Percentiles rank a stretch among this genome's conserved stretches.
Evolutionary conservation across 1,284 basidiomycete species (phyloP).

Genomic region (Mycosarcoma mackinlayi): DNA sequence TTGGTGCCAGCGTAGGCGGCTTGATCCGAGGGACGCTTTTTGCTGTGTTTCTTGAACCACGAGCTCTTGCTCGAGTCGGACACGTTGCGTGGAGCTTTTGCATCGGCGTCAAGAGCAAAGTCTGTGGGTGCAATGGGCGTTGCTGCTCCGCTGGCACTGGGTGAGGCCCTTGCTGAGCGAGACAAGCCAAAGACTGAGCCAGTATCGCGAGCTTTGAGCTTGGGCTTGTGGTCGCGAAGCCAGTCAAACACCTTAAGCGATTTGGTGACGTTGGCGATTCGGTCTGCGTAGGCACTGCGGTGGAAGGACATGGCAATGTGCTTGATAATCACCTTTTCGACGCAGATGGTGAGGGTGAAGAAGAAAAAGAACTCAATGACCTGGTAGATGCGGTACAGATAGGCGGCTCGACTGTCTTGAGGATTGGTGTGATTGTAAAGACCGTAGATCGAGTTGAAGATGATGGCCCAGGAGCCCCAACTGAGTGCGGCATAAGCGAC

Average conservation of each 20-base stretch:
- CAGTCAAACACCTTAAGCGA: constrained; percentile 77
- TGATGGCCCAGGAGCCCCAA: constrained; percentile 66
- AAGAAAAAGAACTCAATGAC: constrained; percentile 66
- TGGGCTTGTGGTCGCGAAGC: constrained; percentile 79
- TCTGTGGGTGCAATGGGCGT: constrained; percentile 31
- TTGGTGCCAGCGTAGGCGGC: constrained; percentile 16
- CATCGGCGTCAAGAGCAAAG: constrained; percentile 23
- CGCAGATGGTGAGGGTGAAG: constrained; percentile 60
- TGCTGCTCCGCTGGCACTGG: constrained; percentile 37
- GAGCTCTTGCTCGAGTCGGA: constrained; percentile 26
- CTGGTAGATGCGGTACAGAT: constrained; percentile 64
- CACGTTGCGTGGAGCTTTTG: constrained; percentile 13
- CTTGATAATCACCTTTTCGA: constrained; percentile 64
- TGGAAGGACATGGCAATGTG: constrained; percentile 73
- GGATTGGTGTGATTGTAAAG: constrained; percentile 55
- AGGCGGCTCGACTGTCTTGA: constrained; percentile 46
- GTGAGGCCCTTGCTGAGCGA: constrained; percentile 34
- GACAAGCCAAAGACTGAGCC: constrained; percentile 71
- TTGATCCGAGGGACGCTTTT: constrained; percentile 50
- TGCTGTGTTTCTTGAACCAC: constrained; percentile 58
- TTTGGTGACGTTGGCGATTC: constrained; percentile 74
- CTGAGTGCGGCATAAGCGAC: constrained; percentile 60
- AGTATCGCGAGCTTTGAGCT: constrained; percentile 68
- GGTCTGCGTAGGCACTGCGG: constrained; percentile 79
- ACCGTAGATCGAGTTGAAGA: constrained; percentile 60